These are phyloP conservation scores for Cydonia oblonga DNA, from an alignment of 331 rosid species.

Conservation along the genomic window DNA sequence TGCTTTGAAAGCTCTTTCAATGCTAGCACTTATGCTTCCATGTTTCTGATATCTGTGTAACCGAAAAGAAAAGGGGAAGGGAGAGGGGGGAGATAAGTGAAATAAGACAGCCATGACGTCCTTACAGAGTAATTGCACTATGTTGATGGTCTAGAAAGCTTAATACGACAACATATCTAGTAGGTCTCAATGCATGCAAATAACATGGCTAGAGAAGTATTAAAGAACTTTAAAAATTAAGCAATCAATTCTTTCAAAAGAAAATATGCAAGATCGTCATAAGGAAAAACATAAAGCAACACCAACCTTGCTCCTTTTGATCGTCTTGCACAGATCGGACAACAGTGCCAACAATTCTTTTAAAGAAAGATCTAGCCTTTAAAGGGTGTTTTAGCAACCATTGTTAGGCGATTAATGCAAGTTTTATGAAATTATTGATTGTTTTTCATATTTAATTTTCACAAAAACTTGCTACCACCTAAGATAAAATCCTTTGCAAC, in stretches of 20 bases:
- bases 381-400: neutral
- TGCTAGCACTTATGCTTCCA: conserved; percentile 88
- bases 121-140: neutral
- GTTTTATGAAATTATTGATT: neutral
- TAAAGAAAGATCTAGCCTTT: conserved; percentile 65
- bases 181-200: neutral
- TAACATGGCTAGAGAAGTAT: neutral
- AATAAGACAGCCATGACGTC: conserved; percentile 1
- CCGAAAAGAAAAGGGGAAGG: neutral
- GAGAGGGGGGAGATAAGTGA: neutral
- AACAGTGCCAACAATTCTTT: conserved; percentile 82
- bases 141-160: neutral
- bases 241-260: neutral
- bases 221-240: neutral
- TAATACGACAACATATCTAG: neutral
- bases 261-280: neutral
- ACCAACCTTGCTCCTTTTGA: conserved; percentile 75
- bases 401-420: too few species aligned
- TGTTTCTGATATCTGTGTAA: conserved; percentile 58
- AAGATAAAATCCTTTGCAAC: too few species aligned
- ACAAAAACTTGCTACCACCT: too few species aligned
- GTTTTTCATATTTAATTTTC: neutral
- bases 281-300: conserved; percentile 2
- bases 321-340: conserved; percentile 81
- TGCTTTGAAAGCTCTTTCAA: conserved; percentile 94